These are phyloP conservation scores for Antitrichia curtipendula DNA, from an alignment of 225 moss, liverwort and hornwort genomes.

Conservation along the genomic window DNA sequence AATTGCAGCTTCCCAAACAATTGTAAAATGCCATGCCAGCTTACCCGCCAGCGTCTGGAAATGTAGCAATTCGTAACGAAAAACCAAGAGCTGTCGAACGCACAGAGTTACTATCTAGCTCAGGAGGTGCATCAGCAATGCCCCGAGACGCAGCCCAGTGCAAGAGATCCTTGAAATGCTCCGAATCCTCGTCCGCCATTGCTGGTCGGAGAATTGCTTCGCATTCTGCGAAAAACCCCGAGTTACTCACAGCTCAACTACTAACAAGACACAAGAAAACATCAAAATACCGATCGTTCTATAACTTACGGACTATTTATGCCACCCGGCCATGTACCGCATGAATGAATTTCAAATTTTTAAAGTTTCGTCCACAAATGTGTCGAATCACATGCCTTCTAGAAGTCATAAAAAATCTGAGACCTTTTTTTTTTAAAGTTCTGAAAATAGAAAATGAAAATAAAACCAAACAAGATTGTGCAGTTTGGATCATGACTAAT, in stretches of 20 bases:
- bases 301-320: neutral
- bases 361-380: no score
- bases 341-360: neutral
- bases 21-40: neutral
- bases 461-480: neutral
- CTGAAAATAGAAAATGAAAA: neutral
- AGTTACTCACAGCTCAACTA: neutral
- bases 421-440: no score
- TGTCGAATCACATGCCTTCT: neutral
- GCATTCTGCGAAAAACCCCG: neutral
- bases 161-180: slow-evolving; percentile 26
- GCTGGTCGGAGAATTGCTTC: neutral
- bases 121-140: slow-evolving; percentile 34
- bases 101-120: neutral
- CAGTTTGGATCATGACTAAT: neutral
- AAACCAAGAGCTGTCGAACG: slow-evolving; percentile 17
- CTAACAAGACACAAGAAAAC: neutral
- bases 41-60: slow-evolving; percentile 75
- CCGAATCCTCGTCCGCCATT: slow-evolving; percentile 26
- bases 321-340: no score
- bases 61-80: slow-evolving; percentile 46
- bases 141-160: slow-evolving; percentile 57
- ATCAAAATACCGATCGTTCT: neutral
- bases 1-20: neutral
- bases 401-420: neutral